A percentile compares a stretch with the other conserved stretches of the same genome.
phyloP scores from a whole-genome alignment of 2,329 filamentous ascomycete genomes.

The Xylariaceae sp. region DNA sequence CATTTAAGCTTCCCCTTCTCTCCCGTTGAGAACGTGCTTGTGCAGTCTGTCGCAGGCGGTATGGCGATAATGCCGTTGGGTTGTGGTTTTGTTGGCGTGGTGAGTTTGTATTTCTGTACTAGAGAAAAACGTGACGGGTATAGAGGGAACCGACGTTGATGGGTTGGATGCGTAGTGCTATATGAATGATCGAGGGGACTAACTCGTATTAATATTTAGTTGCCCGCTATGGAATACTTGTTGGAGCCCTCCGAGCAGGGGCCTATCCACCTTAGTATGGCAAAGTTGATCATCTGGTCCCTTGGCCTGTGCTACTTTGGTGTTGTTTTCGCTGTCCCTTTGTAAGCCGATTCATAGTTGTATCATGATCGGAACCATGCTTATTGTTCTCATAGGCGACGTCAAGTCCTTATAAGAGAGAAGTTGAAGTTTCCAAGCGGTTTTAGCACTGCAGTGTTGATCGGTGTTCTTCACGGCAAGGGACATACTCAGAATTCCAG shows the following conservation, averaged over 20 bases:
- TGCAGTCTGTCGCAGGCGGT: slow-evolving; percentile 93
- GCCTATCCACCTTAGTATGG: slow-evolving; percentile 72
- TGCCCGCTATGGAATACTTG: slow-evolving; percentile 90
- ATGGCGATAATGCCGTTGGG: slow-evolving; percentile 97
- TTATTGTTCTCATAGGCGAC: slow-evolving; percentile 56
- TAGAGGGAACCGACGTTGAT: not conserved
- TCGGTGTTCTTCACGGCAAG: slow-evolving; percentile 83
- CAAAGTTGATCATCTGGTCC: slow-evolving; percentile 87
- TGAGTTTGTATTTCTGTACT: slow-evolving; percentile 43
- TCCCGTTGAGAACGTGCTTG: slow-evolving; percentile 93
- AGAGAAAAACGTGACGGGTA: not conserved
- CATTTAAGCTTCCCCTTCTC: slow-evolving; percentile 83
- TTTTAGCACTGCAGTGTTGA: slow-evolving; percentile 93
- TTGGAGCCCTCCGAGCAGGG: slow-evolving; percentile 79
- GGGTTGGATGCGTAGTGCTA: not conserved
- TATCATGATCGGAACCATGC: not conserved
- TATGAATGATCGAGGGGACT: not conserved
- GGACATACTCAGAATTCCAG: slow-evolving; percentile 44
- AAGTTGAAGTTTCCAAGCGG: slow-evolving; percentile 93
- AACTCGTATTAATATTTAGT: slow-evolving; percentile 52
- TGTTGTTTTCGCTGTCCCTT: slow-evolving; percentile 91
- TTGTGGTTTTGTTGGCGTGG: slow-evolving; percentile 92
- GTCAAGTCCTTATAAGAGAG: slow-evolving; percentile 91
- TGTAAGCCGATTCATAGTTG: slow-evolving; percentile 53
- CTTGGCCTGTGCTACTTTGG: slow-evolving; percentile 95